Base-by-base conservation (phyloP, 2,329 filamentous ascomycete genomes). In the Hymenotorrendiella dingleyae region DNA sequence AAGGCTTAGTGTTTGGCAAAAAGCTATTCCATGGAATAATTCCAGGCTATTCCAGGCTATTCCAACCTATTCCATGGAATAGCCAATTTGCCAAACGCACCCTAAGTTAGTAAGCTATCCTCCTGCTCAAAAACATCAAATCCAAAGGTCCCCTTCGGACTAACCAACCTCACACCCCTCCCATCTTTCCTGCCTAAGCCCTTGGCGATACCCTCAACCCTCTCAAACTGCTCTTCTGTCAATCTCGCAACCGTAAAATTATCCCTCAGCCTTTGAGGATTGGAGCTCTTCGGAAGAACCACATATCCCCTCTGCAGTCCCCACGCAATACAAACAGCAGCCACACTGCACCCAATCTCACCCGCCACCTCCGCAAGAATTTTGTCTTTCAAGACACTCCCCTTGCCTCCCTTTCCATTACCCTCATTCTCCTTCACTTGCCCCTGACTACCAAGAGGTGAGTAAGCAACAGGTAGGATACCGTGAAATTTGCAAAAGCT, bases 101-200 rank as follows among this genome's bases (percentile, higher is more conserved):
- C n/a, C n/a, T n/a, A n/a, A n/a, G n/a, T n/a, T n/a, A n/a, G n/a
- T n/a, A n/a, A n/a, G n/a, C n/a, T 35, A 81, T 77, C 36, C 76
- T 77, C 62, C 74, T 70, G 3, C 78, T 79, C 4, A 84, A 76
- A 82, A 40, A 84, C 73, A 53, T 86, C 70, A 61, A 82, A 84
- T 3, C 83, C 83, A 62, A 87, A 86, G 1, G 78, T 82, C 47
- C 85, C 81, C 70, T 82, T 85, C 80, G 86, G 86, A 68, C 87
- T 85, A 48, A 87, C 82, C 56, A 87, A 86, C 24, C 84, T 76
- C 33, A 72, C 76, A 63, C 85, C 80, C 40, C 80, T 73, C 20
- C 36, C 37, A 26, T 40, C 37, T n/a, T 16, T 22, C 28, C 26
- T 32, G 3, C 37, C 37, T 23, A 40, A 8, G 30, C 78, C 77